Base-by-base conservation (phyloP, 2,329 filamentous ascomycete species). In the Botrytis aclada region DNA sequence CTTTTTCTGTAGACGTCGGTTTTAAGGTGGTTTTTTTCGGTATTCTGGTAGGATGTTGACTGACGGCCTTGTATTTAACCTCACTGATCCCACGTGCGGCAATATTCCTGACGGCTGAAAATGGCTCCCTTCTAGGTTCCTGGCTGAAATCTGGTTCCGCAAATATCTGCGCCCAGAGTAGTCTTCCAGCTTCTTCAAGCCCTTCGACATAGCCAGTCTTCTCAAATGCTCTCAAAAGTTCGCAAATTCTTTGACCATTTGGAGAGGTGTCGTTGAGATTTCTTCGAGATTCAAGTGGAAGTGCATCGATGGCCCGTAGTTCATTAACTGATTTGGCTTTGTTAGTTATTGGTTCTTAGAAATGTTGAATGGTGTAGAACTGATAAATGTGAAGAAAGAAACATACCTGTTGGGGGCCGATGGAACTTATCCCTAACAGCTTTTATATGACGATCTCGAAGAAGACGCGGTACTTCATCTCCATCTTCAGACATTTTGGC, bases 121-220 rank as follows among this genome's bases (percentile, higher is more conserved):
- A 18, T 32, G 34, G 37, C 2, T 54, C 16, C 34, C 7, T 22
- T 3, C 65, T 32, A 8, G 47, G 65, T 1, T 4, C 29, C 4
- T 56, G 65, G 39, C 47, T 69, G 20, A 54, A 64, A 64, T 47
- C 34, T 22, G 54, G 71, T 22, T 34, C 4, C 1, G 41, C 43
- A 20, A 62, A 70, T 22, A 69, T 45, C 34, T 74, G 71, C n/a
- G 34, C 29, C 73, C 73, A 75, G 4, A 75, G 47, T 4, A 75
- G 29, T 20, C 41, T 51, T 4, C 74, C 73, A 20, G 74, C 73
- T 72, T 75, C 73, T 56, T 75, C 71, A 1, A 75, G 66, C 16
- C 67, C 54, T 29, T 62, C 72, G 18, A 75, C 65, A 41, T 71
- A 45, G 14, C 63, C 34, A 32, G 14, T 22, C 12, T 22, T 16